These are phyloP conservation scores for Podila verticillata DNA, from an alignment of 192 early-diverging fungal species.

Conservation along the genomic window DNA sequence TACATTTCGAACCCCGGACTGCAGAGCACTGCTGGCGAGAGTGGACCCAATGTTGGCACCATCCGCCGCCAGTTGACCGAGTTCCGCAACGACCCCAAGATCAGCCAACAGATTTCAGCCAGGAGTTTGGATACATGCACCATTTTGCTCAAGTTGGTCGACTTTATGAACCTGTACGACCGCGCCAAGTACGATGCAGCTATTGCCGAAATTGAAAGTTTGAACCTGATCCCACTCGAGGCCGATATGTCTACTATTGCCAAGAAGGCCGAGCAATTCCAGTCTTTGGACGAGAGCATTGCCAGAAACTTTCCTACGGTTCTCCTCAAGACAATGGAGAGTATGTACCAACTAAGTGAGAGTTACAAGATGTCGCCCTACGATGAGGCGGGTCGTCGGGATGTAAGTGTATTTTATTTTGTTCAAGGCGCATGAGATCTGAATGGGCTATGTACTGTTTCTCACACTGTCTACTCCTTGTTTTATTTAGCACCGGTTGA, in stretches of 20 bases:
- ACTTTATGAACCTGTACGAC: slow-evolving; percentile 66
- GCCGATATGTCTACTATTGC: slow-evolving; percentile 65
- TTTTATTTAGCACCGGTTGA: slow-evolving; percentile 53
- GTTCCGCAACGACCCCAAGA: slow-evolving; percentile 26
- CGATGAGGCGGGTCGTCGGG: slow-evolving; percentile 39
- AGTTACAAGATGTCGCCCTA: slow-evolving; percentile 64
- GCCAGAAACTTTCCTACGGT: slow-evolving; percentile 80
- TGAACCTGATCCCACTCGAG: slow-evolving; percentile 72
- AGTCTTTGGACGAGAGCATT: slow-evolving; percentile 71
- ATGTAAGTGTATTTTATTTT: slow-evolving; percentile 28
- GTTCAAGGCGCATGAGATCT: neutral
- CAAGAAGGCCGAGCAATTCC: slow-evolving; percentile 74
- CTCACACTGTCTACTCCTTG: slow-evolving; percentile 15
- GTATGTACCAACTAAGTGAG: slow-evolving; percentile 67
- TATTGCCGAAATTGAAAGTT: slow-evolving; percentile 61
- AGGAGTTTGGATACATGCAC: slow-evolving; percentile 62
- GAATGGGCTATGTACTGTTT: slow-evolving; percentile 26
- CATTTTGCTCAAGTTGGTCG: slow-evolving; percentile 65
- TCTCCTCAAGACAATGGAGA: slow-evolving; percentile 77
- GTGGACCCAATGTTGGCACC: slow-evolving; percentile 33
- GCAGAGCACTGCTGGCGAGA: slow-evolving; percentile 12
- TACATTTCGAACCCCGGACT: slow-evolving; percentile 50
- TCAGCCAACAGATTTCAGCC: slow-evolving; percentile 30
- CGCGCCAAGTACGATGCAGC: slow-evolving; percentile 68
- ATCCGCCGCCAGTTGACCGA: slow-evolving; percentile 25